These are phyloP conservation scores for Cryptosporidium baileyi DNA, from an alignment of 169 alveolate species.

Conservation along the genomic window DNA sequence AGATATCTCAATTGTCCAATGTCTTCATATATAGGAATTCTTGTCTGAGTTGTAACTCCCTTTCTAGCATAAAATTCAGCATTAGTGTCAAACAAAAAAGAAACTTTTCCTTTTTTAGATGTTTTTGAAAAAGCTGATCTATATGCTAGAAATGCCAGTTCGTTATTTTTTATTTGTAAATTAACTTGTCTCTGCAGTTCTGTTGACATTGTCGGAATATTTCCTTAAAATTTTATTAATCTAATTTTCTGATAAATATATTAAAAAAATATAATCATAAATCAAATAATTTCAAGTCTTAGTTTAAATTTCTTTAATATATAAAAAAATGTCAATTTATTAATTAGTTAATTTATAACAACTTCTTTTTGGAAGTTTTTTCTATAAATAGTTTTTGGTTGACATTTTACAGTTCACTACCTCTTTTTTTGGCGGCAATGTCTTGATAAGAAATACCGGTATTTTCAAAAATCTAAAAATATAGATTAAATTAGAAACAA, in stretches of 20 bases:
- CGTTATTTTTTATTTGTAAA: conserved; percentile 25
- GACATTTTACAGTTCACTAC: no score
- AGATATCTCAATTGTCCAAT: conserved; percentile 1
- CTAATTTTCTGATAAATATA: not conserved
- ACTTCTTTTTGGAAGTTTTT: no score
- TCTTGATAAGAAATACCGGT: no score
- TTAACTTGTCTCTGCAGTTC: conserved; percentile 47
- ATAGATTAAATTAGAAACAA: no score
- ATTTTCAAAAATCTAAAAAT: no score
- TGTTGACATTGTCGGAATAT: conserved; percentile 7
- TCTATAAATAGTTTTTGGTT: no score
- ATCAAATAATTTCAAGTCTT: no score
- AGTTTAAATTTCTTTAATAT: no score
- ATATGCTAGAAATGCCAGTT: conserved; percentile 8
- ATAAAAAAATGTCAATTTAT: no score
- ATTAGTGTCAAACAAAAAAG: conserved; percentile 47
- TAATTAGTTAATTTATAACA: no score
- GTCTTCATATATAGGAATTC: conserved; percentile 35
- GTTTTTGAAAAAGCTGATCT: not conserved
- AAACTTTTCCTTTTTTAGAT: conserved; percentile 1
- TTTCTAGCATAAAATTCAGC: conserved; percentile 3
- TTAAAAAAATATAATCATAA: no score
- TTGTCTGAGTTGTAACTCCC: conserved; percentile 5
- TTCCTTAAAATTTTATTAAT: not conserved
- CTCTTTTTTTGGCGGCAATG: no score